Evolutionary conservation across 257 asterid genomes (phyloP), one percentile per base, ranked within the genome.

Genomic region (Echites panduratus): DNA sequence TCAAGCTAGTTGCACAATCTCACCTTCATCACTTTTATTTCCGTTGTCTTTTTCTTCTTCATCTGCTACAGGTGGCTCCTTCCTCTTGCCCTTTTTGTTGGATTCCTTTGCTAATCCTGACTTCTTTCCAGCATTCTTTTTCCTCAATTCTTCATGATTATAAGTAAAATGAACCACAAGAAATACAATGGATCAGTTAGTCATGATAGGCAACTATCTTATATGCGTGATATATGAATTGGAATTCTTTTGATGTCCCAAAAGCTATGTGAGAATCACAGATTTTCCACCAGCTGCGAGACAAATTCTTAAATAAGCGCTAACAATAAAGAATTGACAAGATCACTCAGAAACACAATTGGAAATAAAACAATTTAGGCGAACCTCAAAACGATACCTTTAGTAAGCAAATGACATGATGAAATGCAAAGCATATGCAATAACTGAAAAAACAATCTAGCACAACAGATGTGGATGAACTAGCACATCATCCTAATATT

Each of bases 51-150:
- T 12, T 1, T 43, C 75, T 38, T 70, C 70, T 70, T 13, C 56
- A 29, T 77, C 73, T 38, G 75, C 77, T 59, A 72, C 74, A 40
- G 82, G 88, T 68, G 27, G 82, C 82, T 77, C 86, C 83, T 73
- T 84, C 82, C 76, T 76, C 83, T 77, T 84, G 27, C 81, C 78
- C 74, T 79, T 81, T 70, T 71, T 71, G 71, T 82, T 75, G 4
- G 79, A 75, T 73, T 83, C 86, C 77, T 75, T 87, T 0, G 81
- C 75, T 19, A 88, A 78, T 50, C 72, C 84, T 0, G 90, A 70
- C 86, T 85, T 91, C 85, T 73, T 84, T 68, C 48, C 87, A 59
- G 87, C 83, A 75, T 89, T 88, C 88, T 79, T 91, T 81, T 78
- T 83, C 80, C 93, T 86, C 56, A 85, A 87, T 78, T 83, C 98